A percentile compares a stretch with the other conserved stretches of the same genome.
phyloP scores from a whole-genome alignment of 495 filamentous ascomycete species.

The Aspergillus conjunctus region DNA sequence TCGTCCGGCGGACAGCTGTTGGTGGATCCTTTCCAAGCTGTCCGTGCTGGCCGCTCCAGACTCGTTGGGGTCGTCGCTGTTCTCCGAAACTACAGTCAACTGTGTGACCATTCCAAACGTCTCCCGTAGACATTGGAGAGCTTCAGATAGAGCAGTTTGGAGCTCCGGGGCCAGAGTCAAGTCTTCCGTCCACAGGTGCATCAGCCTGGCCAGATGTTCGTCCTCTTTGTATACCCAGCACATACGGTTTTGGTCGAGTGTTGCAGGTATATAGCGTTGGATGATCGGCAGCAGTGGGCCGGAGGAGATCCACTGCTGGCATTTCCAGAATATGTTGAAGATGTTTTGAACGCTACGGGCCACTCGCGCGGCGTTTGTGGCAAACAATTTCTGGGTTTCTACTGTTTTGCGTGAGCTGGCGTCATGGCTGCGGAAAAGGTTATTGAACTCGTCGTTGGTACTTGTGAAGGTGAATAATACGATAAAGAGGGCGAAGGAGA shows the following conservation, averaged over 20 bases:
- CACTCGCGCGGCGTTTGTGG: slow-evolving; percentile 1
- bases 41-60: not conserved
- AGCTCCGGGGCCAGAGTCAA: not conserved
- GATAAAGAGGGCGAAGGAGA: slow-evolving; percentile 11
- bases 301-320: slow-evolving; percentile 12
- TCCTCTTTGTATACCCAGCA: slow-evolving; percentile 8
- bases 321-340: slow-evolving; percentile 15
- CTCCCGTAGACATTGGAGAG: slow-evolving; percentile 1
- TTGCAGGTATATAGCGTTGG: not conserved
- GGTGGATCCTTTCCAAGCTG: slow-evolving; percentile 5
- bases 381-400: not conserved
- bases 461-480: slow-evolving; percentile 3
- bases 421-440: not conserved
- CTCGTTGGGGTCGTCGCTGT: not conserved
- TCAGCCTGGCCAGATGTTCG: not conserved
- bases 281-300: not conserved
- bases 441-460: slow-evolving; percentile 1
- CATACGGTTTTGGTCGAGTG: not conserved
- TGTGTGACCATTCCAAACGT: slow-evolving; percentile 17
- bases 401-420: not conserved
- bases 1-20: not conserved
- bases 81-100: not conserved
- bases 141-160: not conserved
- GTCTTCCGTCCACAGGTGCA: slow-evolving; percentile 2
- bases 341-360: slow-evolving; percentile 2